Percentiles rank a stretch among this genome's conserved stretches.
Conservation (phyloP, 768 basidiomycete species). For the Bullera alba region DNA sequence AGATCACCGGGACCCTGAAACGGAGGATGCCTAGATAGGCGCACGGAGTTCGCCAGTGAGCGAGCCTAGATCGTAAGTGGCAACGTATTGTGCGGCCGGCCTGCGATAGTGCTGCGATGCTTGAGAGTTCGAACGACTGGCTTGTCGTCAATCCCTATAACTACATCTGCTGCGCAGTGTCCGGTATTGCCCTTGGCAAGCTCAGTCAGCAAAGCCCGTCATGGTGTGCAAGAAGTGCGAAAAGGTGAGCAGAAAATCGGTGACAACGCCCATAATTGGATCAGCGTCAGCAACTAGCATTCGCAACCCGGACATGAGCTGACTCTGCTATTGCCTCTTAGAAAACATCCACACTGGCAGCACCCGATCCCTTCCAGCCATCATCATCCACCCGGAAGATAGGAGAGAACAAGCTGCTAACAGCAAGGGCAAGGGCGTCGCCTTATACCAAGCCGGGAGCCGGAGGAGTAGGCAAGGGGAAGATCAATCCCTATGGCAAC, state of each 20-base stretch:
- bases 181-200: background rate
- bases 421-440: conserved; percentile 32
- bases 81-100: no score
- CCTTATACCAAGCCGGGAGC: conserved; percentile 28
- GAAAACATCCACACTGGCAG: conserved; percentile 43
- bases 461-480: conserved; percentile 10
- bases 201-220: background rate
- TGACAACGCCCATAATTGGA: background rate
- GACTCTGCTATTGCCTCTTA: conserved; percentile 2
- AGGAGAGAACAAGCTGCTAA: conserved; percentile 46
- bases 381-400: conserved; percentile 41
- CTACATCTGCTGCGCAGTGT: no score
- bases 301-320: background rate
- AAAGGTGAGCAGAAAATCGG: conserved; percentile 25
- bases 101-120: no score
- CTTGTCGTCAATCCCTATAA: no score
- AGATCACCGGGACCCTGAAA: no score
- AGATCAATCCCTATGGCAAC: conserved; percentile 31
- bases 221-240: conserved; percentile 48
- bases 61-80: no score
- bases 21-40: no score
- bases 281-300: background rate
- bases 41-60: no score
- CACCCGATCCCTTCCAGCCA: conserved; percentile 44
- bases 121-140: no score